A percentile compares a stretch with the other conserved stretches of the same genome.
phyloP scores from a whole-genome alignment of 306 rosid genomes.

The Quercus cerris region DNA sequence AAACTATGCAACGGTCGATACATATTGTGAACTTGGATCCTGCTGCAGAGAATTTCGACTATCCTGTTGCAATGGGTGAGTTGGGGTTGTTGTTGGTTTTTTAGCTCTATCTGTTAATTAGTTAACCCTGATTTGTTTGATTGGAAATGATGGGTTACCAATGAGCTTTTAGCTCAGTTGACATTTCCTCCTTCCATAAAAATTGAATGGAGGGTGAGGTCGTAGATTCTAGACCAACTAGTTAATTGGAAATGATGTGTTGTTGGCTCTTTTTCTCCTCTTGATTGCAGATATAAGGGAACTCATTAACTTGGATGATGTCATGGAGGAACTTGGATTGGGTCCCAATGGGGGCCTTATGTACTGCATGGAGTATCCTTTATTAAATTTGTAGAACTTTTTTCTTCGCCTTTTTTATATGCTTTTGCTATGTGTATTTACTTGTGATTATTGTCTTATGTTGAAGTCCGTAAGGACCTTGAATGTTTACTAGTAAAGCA shows the following conservation, averaged over 20 bases:
- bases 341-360: constrained; percentile 97
- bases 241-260: too few relatives aligned
- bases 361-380: constrained; percentile 99
- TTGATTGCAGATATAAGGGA: constrained; percentile 78
- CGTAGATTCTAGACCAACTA: too few relatives aligned
- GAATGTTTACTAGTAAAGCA: background rate
- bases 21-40: constrained; percentile 85
- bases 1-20: constrained; percentile 43
- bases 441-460: background rate
- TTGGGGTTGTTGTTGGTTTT: background rate
- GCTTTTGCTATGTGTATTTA: background rate
- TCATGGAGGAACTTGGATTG: constrained; percentile 91
- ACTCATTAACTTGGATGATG: constrained; percentile 87
- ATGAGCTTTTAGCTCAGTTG: too few relatives aligned
- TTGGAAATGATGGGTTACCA: too few relatives aligned
- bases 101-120: background rate
- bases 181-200: too few relatives aligned
- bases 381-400: background rate
- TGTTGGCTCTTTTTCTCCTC: too few relatives aligned
- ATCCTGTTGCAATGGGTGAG: constrained; percentile 89
- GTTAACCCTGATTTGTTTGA: background rate
- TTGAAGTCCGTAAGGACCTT: background rate
- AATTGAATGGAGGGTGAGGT: too few relatives aligned
- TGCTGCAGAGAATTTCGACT: constrained; percentile 94
- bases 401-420: background rate